Evolutionary conservation across 208 protist species (phyloP).

Genomic region (Crithidia sp.): DNA sequence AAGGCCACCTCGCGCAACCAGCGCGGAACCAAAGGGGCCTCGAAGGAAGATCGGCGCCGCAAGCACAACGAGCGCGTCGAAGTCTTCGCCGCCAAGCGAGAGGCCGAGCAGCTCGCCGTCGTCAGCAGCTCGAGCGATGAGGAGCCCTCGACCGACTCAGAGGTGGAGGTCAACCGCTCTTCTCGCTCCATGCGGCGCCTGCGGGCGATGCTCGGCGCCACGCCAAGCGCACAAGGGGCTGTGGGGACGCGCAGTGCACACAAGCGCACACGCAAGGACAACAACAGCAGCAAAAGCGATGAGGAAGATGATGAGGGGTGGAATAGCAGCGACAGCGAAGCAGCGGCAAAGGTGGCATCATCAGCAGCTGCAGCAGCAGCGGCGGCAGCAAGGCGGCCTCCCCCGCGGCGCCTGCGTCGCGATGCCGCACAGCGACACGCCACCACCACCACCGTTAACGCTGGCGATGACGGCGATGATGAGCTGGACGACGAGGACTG

Average conservation of each 20-base stretch:
- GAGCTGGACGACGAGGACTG: constrained; percentile 41
- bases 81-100: constrained; percentile 76
- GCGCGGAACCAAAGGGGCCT: constrained; percentile 83
- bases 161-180: constrained; percentile 35
- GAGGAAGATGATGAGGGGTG: constrained; percentile 4
- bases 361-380: not conserved
- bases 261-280: constrained; percentile 1
- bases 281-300: not conserved
- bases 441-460: not conserved
- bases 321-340: constrained; percentile 17
- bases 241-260: not conserved
- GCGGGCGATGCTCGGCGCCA: constrained; percentile 46
- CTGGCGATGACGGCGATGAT: constrained; percentile 6
- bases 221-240: too few species aligned
- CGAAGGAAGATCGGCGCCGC: constrained; percentile 68
- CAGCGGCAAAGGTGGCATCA: not conserved
- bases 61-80: constrained; percentile 79
- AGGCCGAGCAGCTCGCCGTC: constrained; percentile 71
- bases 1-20: constrained; percentile 41
- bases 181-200: constrained; percentile 49
- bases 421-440: constrained; percentile 5
- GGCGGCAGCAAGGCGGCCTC: not conserved
- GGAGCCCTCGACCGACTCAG: constrained; percentile 69
- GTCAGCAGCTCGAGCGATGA: constrained; percentile 82
- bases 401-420: constrained; percentile 4